A percentile compares a stretch with the other conserved stretches of the same genome.
Conservation (phyloP, 495 filamentous ascomycete genomes). For the Niebla homalea region DNA sequence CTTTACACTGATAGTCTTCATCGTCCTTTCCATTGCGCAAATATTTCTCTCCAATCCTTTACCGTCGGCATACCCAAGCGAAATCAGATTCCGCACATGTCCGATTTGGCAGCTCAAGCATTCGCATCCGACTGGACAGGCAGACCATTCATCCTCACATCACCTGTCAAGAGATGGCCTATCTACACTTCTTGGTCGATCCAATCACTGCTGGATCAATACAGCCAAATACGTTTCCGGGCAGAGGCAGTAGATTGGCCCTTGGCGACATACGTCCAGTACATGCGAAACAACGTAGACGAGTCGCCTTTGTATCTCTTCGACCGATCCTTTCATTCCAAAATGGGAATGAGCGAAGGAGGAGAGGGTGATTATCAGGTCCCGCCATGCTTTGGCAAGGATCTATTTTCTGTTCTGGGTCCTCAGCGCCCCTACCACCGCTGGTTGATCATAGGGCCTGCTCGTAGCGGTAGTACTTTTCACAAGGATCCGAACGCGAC, state of each 20-base stretch:
- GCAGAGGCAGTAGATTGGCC: constrained; percentile 94
- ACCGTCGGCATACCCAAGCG: constrained; percentile 52
- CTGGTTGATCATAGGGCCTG: constrained; percentile 89
- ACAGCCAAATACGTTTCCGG: constrained; percentile 57
- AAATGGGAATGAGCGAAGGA: constrained; percentile 61
- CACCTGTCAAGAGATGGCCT: constrained; percentile 75
- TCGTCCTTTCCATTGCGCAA: constrained; percentile 81
- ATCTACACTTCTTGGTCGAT: constrained; percentile 63
- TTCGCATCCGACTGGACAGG: constrained; percentile 66
- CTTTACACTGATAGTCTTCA: constrained; percentile 89
- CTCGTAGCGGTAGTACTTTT: constrained; percentile 84
- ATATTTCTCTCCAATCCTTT: constrained; percentile 54
- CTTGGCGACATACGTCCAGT: constrained; percentile 62
- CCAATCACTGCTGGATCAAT: constrained; percentile 45
- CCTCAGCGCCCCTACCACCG: constrained; percentile 70
- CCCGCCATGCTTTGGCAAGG: constrained; percentile 78
- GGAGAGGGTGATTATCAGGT: constrained; percentile 57
- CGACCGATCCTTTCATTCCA: constrained; percentile 74
- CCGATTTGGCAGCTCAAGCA: constrained; percentile 54
- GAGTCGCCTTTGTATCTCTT: constrained; percentile 93
- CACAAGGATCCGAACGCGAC: constrained; percentile 75
- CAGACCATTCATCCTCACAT: constrained; percentile 77
- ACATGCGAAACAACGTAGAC: constrained; percentile 71
- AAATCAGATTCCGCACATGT: constrained; percentile 61
- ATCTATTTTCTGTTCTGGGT: constrained; percentile 75